These are phyloP conservation scores for Hymenoscyphus fraxineus DNA, from an alignment of 2,329 filamentous ascomycete genomes.

Conservation along the genomic window DNA sequence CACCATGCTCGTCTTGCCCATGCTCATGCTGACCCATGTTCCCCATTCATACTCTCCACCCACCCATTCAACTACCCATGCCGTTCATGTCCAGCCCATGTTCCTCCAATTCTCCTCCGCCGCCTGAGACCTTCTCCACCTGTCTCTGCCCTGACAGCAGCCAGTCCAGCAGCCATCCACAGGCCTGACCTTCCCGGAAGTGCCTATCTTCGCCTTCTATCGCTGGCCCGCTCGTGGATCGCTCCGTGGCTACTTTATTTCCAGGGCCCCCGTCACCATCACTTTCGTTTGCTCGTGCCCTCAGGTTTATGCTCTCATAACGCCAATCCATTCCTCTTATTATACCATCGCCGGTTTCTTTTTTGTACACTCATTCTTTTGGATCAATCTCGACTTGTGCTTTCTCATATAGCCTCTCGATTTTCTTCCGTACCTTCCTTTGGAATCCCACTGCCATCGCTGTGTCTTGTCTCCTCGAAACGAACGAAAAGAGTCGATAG, in stretches of 20 bases:
- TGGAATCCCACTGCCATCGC: conserved; percentile 31
- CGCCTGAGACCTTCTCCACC: conserved; percentile 6
- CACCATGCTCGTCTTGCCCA: not conserved
- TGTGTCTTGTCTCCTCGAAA: conserved; percentile 25
- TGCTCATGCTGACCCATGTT: conserved; percentile 3
- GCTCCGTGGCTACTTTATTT: conserved; percentile 34
- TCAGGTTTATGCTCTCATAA: conserved; percentile 30
- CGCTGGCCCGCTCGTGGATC: conserved; percentile 33
- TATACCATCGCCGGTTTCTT: conserved; percentile 34
- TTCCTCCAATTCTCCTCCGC: conserved; percentile 11
- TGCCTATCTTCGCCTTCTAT: conserved; percentile 34
- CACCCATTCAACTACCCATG: conserved; percentile 22
- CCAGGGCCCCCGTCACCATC: conserved; percentile 34
- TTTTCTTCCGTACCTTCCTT: conserved; percentile 36
- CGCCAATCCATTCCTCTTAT: conserved; percentile 31
- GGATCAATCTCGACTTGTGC: conserved; percentile 35
- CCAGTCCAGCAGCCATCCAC: not conserved
- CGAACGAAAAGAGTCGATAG: conserved; percentile 26
- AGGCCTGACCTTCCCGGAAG: conserved; percentile 26
- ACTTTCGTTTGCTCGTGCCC: conserved; percentile 30
- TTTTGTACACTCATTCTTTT: conserved; percentile 35
- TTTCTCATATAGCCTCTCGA: conserved; percentile 33
- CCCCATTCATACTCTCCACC: conserved; percentile 3
- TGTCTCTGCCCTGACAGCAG: conserved; percentile 1
- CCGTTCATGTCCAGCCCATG: conserved; percentile 10